Conservation (phyloP, 2,329 filamentous ascomycete species). For the Trichoderma sp. region DNA sequence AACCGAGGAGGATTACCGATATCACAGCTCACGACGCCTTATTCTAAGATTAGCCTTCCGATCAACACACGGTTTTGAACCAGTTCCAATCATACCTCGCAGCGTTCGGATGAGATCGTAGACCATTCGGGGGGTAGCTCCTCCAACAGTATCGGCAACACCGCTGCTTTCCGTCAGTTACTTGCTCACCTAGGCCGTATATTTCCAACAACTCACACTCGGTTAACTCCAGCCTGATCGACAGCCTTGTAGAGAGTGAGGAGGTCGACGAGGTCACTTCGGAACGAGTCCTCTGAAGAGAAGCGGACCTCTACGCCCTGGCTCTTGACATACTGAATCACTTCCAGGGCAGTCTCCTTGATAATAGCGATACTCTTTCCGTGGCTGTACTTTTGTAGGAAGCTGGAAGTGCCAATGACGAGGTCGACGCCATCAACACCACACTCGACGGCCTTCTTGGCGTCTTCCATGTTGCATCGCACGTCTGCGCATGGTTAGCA, state of each 20-base stretch:
- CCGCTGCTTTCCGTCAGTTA: slow-evolving; percentile 41
- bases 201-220: slow-evolving; percentile 47
- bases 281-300: slow-evolving; percentile 66
- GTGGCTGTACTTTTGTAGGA: slow-evolving; percentile 80
- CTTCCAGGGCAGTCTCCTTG: slow-evolving; percentile 73
- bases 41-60: too few relatives aligned
- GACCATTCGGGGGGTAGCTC: slow-evolving; percentile 79
- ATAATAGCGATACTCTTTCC: slow-evolving; percentile 85
- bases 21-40: too few relatives aligned
- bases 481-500: too few relatives aligned
- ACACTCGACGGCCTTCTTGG: neutral
- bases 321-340: slow-evolving; percentile 80
- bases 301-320: slow-evolving; percentile 36
- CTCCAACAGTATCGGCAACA: slow-evolving; percentile 60
- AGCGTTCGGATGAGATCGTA: slow-evolving; percentile 82
- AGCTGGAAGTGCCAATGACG: slow-evolving; percentile 77
- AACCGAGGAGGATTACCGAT: too few relatives aligned
- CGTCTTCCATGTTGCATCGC: neutral
- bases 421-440: slow-evolving; percentile 73
- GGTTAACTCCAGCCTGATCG: slow-evolving; percentile 77
- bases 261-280: slow-evolving; percentile 62
- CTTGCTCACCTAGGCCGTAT: too few relatives aligned
- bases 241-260: slow-evolving; percentile 79
- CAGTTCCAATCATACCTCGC: slow-evolving; percentile 45
- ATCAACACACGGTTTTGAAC: too few relatives aligned